These are phyloP conservation scores for Sporobolus alterniflorus DNA, from an alignment of 202 grass and related monocot species.

Conservation along the genomic window DNA sequence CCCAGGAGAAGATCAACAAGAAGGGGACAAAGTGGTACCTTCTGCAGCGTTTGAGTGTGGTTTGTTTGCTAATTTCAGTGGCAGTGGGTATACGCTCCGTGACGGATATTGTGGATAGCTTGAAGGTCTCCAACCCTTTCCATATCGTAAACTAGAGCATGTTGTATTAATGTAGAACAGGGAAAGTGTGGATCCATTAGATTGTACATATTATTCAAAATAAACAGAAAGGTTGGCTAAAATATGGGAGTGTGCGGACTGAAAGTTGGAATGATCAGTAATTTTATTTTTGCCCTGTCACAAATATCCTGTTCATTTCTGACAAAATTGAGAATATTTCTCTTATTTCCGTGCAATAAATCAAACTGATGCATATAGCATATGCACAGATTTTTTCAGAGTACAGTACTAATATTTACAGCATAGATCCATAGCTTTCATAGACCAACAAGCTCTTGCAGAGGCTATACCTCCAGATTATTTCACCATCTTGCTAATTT, in stretches of 20 bases:
- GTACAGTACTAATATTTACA: slow-evolving; percentile 36
- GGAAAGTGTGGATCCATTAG: not conserved
- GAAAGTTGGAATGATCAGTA: not conserved
- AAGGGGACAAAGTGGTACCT: slow-evolving; percentile 59
- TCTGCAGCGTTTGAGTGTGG: slow-evolving; percentile 72
- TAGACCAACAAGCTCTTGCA: slow-evolving; percentile 21
- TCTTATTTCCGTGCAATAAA: slow-evolving; percentile 5
- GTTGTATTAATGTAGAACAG: slow-evolving; percentile 31
- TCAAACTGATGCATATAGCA: not conserved
- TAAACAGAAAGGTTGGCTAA: not conserved
- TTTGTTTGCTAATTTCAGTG: slow-evolving; percentile 79
- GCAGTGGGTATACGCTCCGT: slow-evolving; percentile 80
- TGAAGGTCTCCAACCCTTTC: slow-evolving; percentile 63
- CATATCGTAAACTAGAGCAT: slow-evolving; percentile 51
- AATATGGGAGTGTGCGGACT: slow-evolving; percentile 1
- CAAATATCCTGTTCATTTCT: not conserved
- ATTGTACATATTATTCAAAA: slow-evolving; percentile 10
- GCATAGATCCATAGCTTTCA: not conserved
- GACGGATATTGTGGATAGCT: slow-evolving; percentile 68
- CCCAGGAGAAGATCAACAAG: slow-evolving; percentile 58
- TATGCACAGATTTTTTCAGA: slow-evolving; percentile 8
- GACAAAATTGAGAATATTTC: not conserved
- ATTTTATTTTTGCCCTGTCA: not conserved
- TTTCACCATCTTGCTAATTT: slow-evolving; percentile 28
- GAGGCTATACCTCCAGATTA: slow-evolving; percentile 28